Conservation (phyloP, 306 rosid genomes). For the Pterocarpus macrocarpus region DNA sequence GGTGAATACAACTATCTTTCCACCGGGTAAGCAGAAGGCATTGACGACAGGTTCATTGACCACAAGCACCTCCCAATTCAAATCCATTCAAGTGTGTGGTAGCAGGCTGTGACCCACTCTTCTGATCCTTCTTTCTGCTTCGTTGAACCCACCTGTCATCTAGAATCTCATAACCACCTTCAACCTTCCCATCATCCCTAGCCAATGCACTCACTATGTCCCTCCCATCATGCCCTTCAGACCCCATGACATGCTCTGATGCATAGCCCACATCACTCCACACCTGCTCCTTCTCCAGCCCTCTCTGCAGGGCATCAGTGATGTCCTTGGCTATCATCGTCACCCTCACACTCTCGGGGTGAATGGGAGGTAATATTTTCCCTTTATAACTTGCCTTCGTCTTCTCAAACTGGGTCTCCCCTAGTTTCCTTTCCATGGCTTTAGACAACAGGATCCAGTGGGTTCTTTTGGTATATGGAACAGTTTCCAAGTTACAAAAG, state of each 20-base stretch:
- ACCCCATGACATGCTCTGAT: conserved; percentile 51
- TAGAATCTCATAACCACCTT: no score
- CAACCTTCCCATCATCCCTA: no score
- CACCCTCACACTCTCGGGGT: conserved; percentile 82
- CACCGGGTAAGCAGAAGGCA: conserved; percentile 88
- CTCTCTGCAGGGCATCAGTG: conserved; percentile 74
- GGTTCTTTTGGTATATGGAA: no score
- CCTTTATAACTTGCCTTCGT: conserved; percentile 69
- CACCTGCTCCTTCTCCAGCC: conserved; percentile 65
- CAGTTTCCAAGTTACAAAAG: no score
- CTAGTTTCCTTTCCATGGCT: conserved; percentile 31
- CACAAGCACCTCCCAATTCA: conserved; percentile 91
- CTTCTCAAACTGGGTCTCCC: conserved; percentile 71
- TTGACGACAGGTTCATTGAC: conserved; percentile 82
- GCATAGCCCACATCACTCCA: conserved; percentile 84
- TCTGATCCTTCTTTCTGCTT: no score
- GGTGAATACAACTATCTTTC: conserved; percentile 40
- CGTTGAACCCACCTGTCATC: no score
- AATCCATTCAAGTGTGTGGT: conserved; percentile 74
- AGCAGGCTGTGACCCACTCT: neutral
- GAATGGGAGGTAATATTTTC: conserved; percentile 74
- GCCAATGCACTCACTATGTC: neutral
- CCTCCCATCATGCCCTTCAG: conserved; percentile 45
- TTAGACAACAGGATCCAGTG: no score
- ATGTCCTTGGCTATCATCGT: conserved; percentile 73